phyloP scores from a whole-genome alignment of 441 rosid genomes.

The Geranium incanum region DNA sequence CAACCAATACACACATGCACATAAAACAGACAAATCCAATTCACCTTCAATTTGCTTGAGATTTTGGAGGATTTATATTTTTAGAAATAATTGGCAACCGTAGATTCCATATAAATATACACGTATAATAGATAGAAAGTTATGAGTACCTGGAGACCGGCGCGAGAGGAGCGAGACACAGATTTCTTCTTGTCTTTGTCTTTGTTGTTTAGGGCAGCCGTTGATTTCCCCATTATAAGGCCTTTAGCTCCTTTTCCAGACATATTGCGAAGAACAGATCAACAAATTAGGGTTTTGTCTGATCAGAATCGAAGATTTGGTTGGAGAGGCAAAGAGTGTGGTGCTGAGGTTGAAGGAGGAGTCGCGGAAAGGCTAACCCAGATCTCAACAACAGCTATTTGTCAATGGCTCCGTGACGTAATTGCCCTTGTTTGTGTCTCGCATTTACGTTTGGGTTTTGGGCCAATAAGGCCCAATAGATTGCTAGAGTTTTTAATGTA shows the following conservation, averaged over 20 bases:
- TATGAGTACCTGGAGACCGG: conserved; percentile 67
- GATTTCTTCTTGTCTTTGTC: conserved; percentile 80
- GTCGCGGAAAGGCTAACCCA: neutral
- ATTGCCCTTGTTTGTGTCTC: neutral
- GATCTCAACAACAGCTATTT: neutral
- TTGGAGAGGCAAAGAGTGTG: neutral
- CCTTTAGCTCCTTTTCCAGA: conserved; percentile 95
- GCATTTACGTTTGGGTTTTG: neutral
- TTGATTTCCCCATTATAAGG: conserved; percentile 68
- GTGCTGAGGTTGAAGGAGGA: neutral
- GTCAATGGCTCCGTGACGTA: neutral
- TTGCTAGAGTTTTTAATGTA: too few relatives aligned
- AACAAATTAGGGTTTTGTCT: neutral
- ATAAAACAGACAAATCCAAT: too few relatives aligned
- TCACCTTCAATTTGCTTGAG: neutral
- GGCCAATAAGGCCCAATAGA: neutral
- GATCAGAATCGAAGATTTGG: conserved; percentile 1
- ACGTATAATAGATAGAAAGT: neutral
- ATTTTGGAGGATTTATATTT: neutral
- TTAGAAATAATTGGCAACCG: neutral
- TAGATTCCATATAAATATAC: neutral
- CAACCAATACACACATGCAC: too few relatives aligned
- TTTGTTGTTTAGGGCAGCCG: conserved; percentile 60
- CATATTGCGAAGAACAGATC: conserved; percentile 29
- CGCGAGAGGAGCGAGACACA: conserved; percentile 84